phyloP scores from a whole-genome alignment of 176 grass and related monocot species.

The Eleusine indica region DNA sequence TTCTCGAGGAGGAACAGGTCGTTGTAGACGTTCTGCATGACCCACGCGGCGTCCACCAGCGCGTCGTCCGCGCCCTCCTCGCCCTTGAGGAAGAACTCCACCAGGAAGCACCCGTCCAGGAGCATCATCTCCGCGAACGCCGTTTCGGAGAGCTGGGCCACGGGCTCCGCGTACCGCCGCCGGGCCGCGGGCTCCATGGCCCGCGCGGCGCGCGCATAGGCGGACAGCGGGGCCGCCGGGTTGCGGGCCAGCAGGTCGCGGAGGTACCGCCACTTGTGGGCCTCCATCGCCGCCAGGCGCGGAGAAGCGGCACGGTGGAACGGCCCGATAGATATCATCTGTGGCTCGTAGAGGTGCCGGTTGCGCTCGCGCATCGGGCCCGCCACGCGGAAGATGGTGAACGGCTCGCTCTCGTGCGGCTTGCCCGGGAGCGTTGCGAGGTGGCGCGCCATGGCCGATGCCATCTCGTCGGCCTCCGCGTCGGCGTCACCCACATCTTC shows the following conservation, averaged over 20 bases:
- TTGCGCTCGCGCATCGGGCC: slow-evolving; percentile 53
- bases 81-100: slow-evolving; percentile 55
- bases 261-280: slow-evolving; percentile 56
- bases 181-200: slow-evolving; percentile 32
- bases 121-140: slow-evolving; percentile 66
- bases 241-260: slow-evolving; percentile 49
- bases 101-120: slow-evolving; percentile 64
- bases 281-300: slow-evolving; percentile 58
- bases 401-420: slow-evolving; percentile 48
- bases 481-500: background rate
- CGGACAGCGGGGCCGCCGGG: slow-evolving; percentile 10
- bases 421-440: slow-evolving; percentile 40
- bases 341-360: slow-evolving; percentile 53
- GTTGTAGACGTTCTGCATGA: slow-evolving; percentile 49
- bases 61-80: slow-evolving; percentile 45
- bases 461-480: slow-evolving; percentile 41
- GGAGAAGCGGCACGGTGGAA: slow-evolving; percentile 52
- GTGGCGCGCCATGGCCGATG: slow-evolving; percentile 10
- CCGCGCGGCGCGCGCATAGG: slow-evolving; percentile 36
- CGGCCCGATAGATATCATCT: slow-evolving; percentile 47
- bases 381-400: slow-evolving; percentile 57
- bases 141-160: background rate
- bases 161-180: slow-evolving; percentile 47
- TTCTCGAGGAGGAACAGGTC: slow-evolving; percentile 63
- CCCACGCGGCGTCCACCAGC: slow-evolving; percentile 42